Conservation (phyloP, 495 filamentous ascomycete species). For the Aspergillus haitiensis region DNA sequence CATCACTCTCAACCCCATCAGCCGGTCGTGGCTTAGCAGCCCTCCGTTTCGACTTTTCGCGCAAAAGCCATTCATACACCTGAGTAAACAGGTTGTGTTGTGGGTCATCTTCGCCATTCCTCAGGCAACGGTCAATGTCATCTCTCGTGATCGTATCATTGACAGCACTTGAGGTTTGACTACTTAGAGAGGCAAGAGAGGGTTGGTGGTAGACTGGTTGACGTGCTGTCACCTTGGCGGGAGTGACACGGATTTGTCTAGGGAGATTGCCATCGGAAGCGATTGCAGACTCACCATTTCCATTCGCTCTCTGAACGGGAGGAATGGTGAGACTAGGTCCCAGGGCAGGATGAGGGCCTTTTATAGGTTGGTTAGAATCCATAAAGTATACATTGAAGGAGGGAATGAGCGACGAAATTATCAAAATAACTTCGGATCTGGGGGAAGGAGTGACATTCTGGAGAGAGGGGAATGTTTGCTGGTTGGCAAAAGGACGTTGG, state of each 20-base stretch:
- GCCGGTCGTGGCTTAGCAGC: conserved; percentile 42
- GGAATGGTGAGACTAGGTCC: conserved; percentile 33
- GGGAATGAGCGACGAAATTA: not conserved
- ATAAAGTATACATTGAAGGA: conserved; percentile 16
- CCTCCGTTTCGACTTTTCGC: conserved; percentile 67
- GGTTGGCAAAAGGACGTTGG: conserved; percentile 10
- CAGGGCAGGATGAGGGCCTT: conserved; percentile 33
- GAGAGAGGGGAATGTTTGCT: conserved; percentile 1
- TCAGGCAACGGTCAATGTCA: conserved; percentile 31
- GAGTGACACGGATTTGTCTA: conserved; percentile 31
- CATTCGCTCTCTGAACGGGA: conserved; percentile 31
- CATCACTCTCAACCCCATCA: conserved; percentile 7
- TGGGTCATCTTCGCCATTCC: conserved; percentile 33
- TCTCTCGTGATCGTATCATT: conserved; percentile 27
- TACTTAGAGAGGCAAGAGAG: conserved; percentile 32
- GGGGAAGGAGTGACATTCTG: not conserved
- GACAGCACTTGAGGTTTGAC: conserved; percentile 30
- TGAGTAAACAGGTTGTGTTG: conserved; percentile 60
- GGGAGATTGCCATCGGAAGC: conserved; percentile 27
- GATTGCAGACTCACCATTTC: conserved; percentile 24
- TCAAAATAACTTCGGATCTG: not conserved
- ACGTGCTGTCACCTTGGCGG: conserved; percentile 33
- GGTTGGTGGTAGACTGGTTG: conserved; percentile 30
- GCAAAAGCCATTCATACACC: conserved; percentile 76
- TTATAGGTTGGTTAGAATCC: conserved; percentile 32